These are phyloP conservation scores for Cladosporium sp. DNA, from an alignment of 2,329 filamentous ascomycete genomes.

Conservation along the genomic window DNA sequence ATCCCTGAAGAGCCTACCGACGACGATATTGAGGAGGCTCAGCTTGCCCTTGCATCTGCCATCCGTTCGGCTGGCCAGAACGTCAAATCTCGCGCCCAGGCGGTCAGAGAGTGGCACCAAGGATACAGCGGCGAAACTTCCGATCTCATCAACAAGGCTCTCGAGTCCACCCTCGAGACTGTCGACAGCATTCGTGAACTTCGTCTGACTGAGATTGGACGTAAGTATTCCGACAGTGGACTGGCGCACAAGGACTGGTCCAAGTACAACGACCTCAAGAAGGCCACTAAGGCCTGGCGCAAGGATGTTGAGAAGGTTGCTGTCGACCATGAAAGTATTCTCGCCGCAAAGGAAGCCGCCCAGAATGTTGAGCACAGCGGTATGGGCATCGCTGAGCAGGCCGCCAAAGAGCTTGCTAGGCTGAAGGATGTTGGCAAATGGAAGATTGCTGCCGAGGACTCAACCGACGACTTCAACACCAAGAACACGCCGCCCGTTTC, in stretches of 20 bases:
- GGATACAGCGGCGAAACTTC: conserved; percentile 66
- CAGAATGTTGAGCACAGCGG: conserved; percentile 69
- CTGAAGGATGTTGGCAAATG: conserved; percentile 79
- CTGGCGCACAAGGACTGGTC: conserved; percentile 97
- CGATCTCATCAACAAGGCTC: conserved; percentile 62
- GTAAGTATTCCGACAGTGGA: conserved; percentile 92
- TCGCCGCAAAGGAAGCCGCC: conserved; percentile 61
- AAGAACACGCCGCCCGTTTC: conserved; percentile 57
- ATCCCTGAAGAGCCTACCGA: conserved; percentile 57
- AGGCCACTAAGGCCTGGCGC: conserved; percentile 78
- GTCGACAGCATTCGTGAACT: conserved; percentile 78
- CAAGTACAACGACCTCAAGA: conserved; percentile 85
- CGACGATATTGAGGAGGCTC: conserved; percentile 46
- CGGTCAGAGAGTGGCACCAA: conserved; percentile 70
- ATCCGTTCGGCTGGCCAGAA: conserved; percentile 65
- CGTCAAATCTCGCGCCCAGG: conserved; percentile 73
- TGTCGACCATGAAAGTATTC: conserved; percentile 65
- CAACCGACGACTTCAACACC: conserved; percentile 71
- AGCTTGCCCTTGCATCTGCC: conserved; percentile 48
- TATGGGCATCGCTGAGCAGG: conserved; percentile 72
- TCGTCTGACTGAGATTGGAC: conserved; percentile 84
- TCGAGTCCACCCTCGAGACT: conserved; percentile 76
- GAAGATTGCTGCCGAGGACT: conserved; percentile 74
- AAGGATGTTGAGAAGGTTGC: conserved; percentile 73
- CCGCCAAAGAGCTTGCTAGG: conserved; percentile 72